A percentile compares a stretch with the other conserved stretches of the same genome.
Conservation (phyloP, 306 rosid species). For the Ziziphus jujuba region DNA sequence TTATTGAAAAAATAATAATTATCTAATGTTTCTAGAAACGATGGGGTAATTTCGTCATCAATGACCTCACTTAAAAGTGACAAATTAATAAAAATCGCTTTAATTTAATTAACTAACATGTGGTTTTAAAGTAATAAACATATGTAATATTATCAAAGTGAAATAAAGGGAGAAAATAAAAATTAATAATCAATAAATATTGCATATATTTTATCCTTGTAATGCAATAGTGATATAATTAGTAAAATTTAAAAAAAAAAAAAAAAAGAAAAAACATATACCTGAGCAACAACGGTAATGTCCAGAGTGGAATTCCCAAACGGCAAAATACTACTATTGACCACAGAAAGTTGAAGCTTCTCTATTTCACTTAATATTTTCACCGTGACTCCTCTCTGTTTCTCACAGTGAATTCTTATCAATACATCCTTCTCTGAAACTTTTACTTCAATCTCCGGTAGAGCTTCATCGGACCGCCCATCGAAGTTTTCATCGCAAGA, state of each 20-base stretch:
- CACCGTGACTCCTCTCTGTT: constrained; percentile 44
- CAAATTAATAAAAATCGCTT: too few relatives aligned
- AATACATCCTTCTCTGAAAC: constrained; percentile 61
- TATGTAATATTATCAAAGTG: too few relatives aligned
- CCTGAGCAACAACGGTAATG: constrained; percentile 66
- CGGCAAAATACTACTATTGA: constrained; percentile 39
- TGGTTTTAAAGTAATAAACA: too few relatives aligned
- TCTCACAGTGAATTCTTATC: constrained; percentile 54
- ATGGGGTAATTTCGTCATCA: too few relatives aligned
- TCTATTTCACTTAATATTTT: constrained; percentile 55
- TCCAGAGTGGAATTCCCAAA: constrained; percentile 53
- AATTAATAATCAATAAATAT: too few relatives aligned
- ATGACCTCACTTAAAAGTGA: too few relatives aligned
- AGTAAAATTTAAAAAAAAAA: neutral
- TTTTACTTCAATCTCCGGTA: constrained; percentile 60
- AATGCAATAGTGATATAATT: neutral
- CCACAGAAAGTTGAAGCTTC: constrained; percentile 37
- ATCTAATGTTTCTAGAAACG: too few relatives aligned
- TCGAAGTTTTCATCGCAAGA: constrained; percentile 49
- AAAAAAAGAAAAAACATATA: constrained; percentile 6
- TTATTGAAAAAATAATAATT: too few relatives aligned
- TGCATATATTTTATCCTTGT: too few relatives aligned
- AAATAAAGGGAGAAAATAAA: too few relatives aligned
- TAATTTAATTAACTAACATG: too few relatives aligned
- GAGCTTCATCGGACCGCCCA: constrained; percentile 7